These are phyloP conservation scores for Sphaerulina vaccinii DNA, from an alignment of 2,329 filamentous ascomycete species.

Conservation along the genomic window DNA sequence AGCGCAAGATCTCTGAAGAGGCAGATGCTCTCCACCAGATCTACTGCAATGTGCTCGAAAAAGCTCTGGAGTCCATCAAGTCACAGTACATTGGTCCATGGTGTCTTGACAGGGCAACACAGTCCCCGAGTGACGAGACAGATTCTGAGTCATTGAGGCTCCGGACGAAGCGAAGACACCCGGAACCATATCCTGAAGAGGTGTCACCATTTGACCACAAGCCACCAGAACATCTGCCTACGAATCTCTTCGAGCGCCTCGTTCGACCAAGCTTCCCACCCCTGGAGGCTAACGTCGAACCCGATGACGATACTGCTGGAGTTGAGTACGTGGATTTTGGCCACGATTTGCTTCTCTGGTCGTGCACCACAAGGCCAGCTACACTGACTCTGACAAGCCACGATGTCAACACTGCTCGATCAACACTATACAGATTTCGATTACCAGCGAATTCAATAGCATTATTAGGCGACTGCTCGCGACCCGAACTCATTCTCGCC, in stretches of 20 bases:
- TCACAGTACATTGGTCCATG: not conserved
- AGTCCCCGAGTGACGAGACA: no score
- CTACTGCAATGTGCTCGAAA: not conserved
- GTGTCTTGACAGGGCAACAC: not conserved
- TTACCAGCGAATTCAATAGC: conserved; percentile 53
- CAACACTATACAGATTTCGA: conserved; percentile 23
- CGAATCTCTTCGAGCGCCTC: conserved; percentile 1
- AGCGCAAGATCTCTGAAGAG: conserved; percentile 12
- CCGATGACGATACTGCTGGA: not conserved
- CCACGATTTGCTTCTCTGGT: conserved; percentile 4
- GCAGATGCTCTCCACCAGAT: not conserved
- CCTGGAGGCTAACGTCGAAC: not conserved
- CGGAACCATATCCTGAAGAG: no score
- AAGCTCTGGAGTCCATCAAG: not conserved
- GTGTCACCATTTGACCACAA: no score
- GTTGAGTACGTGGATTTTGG: not conserved
- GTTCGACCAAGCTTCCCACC: not conserved
- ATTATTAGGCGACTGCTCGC: conserved; percentile 50
- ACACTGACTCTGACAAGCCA: conserved; percentile 3
- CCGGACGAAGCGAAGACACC: no score
- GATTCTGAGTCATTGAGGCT: no score
- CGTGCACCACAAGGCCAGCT: not conserved
- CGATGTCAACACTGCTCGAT: not conserved
- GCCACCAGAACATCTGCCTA: not conserved
- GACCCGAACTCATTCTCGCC: conserved; percentile 40